Percentiles rank a stretch among this genome's conserved stretches.
Conservation (phyloP, 352 stramenopile species). For the Phytopythium kandeliae region DNA sequence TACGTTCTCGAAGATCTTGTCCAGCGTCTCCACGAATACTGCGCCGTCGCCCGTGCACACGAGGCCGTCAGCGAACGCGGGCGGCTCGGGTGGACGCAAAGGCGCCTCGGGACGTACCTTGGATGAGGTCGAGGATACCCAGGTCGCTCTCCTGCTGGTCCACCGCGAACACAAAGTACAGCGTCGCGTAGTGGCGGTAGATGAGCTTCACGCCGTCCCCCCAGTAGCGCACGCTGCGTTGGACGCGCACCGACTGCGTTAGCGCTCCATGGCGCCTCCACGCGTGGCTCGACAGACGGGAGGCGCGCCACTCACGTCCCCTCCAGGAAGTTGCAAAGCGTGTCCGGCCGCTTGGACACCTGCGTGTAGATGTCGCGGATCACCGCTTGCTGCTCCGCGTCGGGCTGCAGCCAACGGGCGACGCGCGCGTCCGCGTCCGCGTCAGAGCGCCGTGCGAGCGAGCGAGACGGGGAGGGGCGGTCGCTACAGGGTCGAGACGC, state of each 20-base stretch:
- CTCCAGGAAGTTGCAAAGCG: slow-evolving; percentile 99
- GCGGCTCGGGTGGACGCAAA: no score
- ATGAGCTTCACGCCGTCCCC: slow-evolving; percentile 98
- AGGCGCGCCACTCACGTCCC: slow-evolving; percentile 74
- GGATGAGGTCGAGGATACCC: slow-evolving; percentile 98
- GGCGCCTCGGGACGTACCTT: slow-evolving; percentile 73
- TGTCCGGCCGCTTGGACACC: slow-evolving; percentile 97
- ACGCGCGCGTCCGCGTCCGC: slow-evolving; percentile 4
- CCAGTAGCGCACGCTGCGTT: slow-evolving; percentile 91
- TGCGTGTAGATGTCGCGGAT: slow-evolving; percentile 98
- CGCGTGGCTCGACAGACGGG: no score
- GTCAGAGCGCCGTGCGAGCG: background rate
- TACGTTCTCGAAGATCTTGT: slow-evolving; percentile 99
- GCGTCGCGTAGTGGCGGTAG: slow-evolving; percentile 98
- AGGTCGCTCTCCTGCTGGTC: slow-evolving; percentile 98
- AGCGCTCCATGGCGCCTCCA: no score
- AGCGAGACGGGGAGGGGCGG: no score
- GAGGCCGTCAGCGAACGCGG: no score
- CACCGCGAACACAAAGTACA: slow-evolving; percentile 99
- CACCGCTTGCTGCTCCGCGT: slow-evolving; percentile 96
- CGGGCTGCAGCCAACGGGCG: slow-evolving; percentile 40
- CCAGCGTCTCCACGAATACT: slow-evolving; percentile 94
- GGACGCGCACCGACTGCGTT: no score
- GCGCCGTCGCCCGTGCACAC: no score
- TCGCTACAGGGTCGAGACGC: no score